Conservation (phyloP, 148 eudicot genomes). For the Dysphania ambrosioides region DNA sequence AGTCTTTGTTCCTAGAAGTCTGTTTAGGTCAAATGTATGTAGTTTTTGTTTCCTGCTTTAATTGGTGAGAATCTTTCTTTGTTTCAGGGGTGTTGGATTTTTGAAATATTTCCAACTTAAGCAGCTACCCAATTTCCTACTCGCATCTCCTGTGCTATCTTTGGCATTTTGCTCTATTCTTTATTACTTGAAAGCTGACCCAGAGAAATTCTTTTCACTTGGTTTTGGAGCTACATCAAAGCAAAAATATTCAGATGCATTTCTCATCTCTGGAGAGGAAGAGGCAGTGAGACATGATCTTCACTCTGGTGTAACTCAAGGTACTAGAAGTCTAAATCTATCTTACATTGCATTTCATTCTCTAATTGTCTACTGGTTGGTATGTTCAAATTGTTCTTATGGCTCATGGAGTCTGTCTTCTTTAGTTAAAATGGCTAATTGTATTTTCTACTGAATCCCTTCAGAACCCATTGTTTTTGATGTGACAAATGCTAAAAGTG, state of each 20-base stretch:
- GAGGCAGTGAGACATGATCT: slow-evolving; percentile 16
- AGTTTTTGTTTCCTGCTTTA: neutral
- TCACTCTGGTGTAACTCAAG: slow-evolving; percentile 35
- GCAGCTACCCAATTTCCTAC: slow-evolving; percentile 89
- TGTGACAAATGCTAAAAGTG: slow-evolving; percentile 39
- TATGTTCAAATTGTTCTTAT: neutral
- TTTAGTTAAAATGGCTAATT: too few species aligned
- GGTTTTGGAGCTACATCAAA: slow-evolving; percentile 49
- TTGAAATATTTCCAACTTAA: slow-evolving; percentile 78
- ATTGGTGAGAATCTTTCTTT: slow-evolving; percentile 19
- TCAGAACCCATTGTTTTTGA: too few species aligned
- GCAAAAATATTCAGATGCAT: slow-evolving; percentile 23
- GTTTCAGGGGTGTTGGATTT: slow-evolving; percentile 88
- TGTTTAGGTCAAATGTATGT: neutral
- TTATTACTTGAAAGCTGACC: slow-evolving; percentile 53
- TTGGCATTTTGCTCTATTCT: slow-evolving; percentile 59
- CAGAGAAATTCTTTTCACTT: slow-evolving; percentile 54
- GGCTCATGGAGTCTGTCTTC: neutral
- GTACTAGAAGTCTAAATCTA: slow-evolving; percentile 36
- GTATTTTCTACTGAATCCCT: too few species aligned
- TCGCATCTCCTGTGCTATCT: slow-evolving; percentile 81
- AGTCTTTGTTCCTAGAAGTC: neutral
- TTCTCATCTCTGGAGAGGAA: slow-evolving; percentile 23
- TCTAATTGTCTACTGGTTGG: neutral
- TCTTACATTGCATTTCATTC: neutral